These are phyloP conservation scores for Gossypium davidsonii DNA, from an alignment of 441 rosid genomes.

Conservation along the genomic window DNA sequence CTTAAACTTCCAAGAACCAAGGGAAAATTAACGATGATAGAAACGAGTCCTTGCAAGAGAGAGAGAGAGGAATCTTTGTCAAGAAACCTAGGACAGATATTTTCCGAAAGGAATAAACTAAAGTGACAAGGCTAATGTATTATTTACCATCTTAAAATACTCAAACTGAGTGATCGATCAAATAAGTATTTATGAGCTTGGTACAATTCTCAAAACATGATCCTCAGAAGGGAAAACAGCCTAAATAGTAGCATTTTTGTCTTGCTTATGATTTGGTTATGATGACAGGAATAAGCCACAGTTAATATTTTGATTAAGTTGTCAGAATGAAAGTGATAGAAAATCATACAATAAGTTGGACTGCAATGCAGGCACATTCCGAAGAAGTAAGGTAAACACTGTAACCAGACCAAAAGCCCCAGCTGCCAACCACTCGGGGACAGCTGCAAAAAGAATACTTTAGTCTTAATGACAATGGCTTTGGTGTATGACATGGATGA, in stretches of 20 bases:
- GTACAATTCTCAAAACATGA: background rate
- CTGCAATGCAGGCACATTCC: slow-evolving; percentile 84
- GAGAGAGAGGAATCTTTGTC: background rate
- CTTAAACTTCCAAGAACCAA: background rate
- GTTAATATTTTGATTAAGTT: background rate
- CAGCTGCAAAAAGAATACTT: slow-evolving; percentile 45
- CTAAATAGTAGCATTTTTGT: background rate
- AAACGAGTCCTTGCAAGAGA: background rate
- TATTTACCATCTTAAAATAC: background rate
- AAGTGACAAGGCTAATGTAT: background rate
- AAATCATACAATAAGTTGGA: slow-evolving; percentile 65
- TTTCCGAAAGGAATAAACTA: background rate
- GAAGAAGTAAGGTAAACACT: slow-evolving; percentile 75
- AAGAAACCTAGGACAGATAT: background rate
- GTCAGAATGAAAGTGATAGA: background rate
- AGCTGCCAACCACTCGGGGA: slow-evolving; percentile 97
- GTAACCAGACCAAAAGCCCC: slow-evolving; percentile 86
- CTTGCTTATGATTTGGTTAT: background rate
- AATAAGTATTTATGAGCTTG: background rate
- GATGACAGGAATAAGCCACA: background rate
- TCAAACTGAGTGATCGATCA: background rate
- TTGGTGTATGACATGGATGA: background rate
- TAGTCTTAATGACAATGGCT: background rate
- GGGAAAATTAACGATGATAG: background rate
- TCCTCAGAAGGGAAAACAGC: background rate